Evolutionary conservation across 2,329 filamentous ascomycete genomes (phyloP), one percentile per base, ranked within the genome.

Genomic region (Colletotrichum orbiculare): DNA sequence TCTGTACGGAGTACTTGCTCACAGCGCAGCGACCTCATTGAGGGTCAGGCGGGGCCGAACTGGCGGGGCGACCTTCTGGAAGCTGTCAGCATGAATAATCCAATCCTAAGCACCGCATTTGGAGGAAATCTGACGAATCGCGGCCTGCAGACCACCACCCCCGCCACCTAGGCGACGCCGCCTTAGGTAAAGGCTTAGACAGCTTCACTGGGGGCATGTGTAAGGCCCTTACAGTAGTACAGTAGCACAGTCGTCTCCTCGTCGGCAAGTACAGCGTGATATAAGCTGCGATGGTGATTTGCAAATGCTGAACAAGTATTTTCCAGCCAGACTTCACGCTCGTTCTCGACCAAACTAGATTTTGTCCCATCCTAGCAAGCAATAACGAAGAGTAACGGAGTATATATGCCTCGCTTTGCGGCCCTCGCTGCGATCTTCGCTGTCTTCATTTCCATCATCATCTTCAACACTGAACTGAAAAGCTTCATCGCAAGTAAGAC

Each of bases 351-450:
- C 35, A 9, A 58, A 46, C 69, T 45, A 69, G 55, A 25, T 37
- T 39, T 52, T 8, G 35, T 25, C 48, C 3, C 8, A 1, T 35
- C 12, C 1, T 41, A 43, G 25, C 25, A 41, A 10, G 3, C 11
- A 15, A 7, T 11, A 39, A 3, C n/a, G 1, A 17, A 39, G 6
- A 15, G 25, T 25, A 33, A 2, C 2, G 17, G 43, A 62, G 70
- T 77, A 80, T 79, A 80, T 77, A 81, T 81, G 77, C 71, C 71
- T 67, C 77, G 76, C 49, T 67, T 76, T 70, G 67, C 71, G 67
- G 68, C 73, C 64, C 59, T 72, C 50, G 65, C 70, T 72, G 75
- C 76, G 63, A 72, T 78, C 74, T 71, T 79, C 54, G 72, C 76
- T 69, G 71, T 74, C 72, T 69, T 74, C 71, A 67, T 78, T 71